Evolutionary conservation across 148 eudicot genomes (phyloP), one percentile per base, ranked within the genome.

Genomic region (Linanthus parryae): DNA sequence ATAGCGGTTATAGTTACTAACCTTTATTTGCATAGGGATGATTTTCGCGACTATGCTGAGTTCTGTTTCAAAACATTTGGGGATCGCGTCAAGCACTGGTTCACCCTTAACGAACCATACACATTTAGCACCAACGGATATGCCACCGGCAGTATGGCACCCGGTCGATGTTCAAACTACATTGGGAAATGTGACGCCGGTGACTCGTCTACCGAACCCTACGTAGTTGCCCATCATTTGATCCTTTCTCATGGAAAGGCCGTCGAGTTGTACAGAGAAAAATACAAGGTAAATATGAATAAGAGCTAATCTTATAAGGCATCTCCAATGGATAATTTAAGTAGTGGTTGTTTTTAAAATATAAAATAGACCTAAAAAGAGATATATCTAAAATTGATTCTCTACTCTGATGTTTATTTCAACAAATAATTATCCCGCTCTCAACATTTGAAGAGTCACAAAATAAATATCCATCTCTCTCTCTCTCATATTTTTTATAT

Each of bases 61-160:
- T 46, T 46, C 25, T 46, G 51, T 24, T 46, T 46, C 51, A 23
- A 23, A 46, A 46, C 3, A 7, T 46, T 46, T 46, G 51, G 51
- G 1, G 51, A 46, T 27, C 22, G 51, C 21, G 51, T 46, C 28
- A 46, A 46, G 31, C 22, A 46, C 12, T 46, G 51, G 51, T 14
- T 46, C 14, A 46, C 51, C 1, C 2, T 46, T 14, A 46, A 46
- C 14, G 51, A 46, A 29, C 51, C 51, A 46, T 46, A 46, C 30
- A 29, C 21, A 13, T 46, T 46, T 24, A 46, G 14, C 24, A 12
- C 16, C 7, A 21, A 46, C 13, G 51, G 51, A 1, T 46, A 46
- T 12, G 51, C 28, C 14, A 7, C 21, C 16, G 51, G 51, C n/a
- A 15, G 0, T 2, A 21, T 7, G 3, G 51, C 51, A 46, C 51